These are phyloP conservation scores for Paspalum vaginatum DNA, from an alignment of 176 grass and related monocot species.

Conservation along the genomic window DNA sequence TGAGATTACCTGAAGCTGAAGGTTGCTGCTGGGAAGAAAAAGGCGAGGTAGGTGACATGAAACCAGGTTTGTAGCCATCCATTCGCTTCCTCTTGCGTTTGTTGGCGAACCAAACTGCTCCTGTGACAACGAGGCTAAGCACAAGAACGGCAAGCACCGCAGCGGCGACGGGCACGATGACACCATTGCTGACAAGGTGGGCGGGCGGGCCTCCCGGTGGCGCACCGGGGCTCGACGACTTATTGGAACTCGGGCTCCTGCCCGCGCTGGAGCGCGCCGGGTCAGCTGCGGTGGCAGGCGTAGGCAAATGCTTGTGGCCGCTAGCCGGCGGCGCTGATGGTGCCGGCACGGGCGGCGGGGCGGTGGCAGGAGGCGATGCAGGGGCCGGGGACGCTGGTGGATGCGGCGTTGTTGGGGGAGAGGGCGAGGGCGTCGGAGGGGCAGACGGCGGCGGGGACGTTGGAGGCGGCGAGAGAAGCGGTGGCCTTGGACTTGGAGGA, in stretches of 20 bases:
- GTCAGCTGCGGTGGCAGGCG: constrained; percentile 50
- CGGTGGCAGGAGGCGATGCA: constrained; percentile 33
- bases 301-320: constrained; percentile 28
- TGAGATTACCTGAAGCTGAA: constrained; percentile 26
- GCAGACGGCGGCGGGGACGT: constrained; percentile 11
- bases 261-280: constrained; percentile 4
- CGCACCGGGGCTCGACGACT: not conserved
- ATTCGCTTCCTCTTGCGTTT: constrained; percentile 46
- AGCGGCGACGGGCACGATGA: constrained; percentile 41
- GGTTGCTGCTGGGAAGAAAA: constrained; percentile 50
- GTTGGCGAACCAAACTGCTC: constrained; percentile 55
- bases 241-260: constrained; percentile 16
- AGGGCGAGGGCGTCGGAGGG: not conserved
- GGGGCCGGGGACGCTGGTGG: constrained; percentile 37
- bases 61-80: constrained; percentile 62
- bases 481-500: too few relatives aligned
- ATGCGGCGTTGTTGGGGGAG: constrained; percentile 21
- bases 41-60: constrained; percentile 60
- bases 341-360: not conserved
- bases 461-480: not conserved
- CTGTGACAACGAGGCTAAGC: constrained; percentile 51
- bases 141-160: constrained; percentile 43
- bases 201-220: not conserved
- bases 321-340: constrained; percentile 31
- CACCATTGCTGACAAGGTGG: not conserved